Percentiles rank a stretch among this genome's conserved stretches.
Conservation (phyloP, 2,329 filamentous ascomycete genomes). For the Beauveria bassiana region DNA sequence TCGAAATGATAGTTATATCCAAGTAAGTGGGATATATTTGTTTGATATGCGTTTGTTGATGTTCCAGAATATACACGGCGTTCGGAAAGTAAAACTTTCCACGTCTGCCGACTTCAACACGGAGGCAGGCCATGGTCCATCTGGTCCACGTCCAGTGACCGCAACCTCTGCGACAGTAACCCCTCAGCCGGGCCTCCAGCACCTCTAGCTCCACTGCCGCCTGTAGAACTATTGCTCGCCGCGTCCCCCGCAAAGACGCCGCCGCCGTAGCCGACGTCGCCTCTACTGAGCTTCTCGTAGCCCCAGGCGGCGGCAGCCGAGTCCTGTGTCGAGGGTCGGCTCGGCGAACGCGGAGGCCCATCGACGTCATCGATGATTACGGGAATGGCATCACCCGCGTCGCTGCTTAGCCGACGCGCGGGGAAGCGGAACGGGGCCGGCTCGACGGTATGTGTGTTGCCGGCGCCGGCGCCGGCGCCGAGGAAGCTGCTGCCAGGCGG, state of each 20-base stretch:
- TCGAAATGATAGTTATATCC: too few species aligned
- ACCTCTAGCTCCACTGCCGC: constrained; percentile 23
- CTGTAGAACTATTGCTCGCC: neutral
- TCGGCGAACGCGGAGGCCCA: constrained; percentile 1
- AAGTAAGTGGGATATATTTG: too few species aligned
- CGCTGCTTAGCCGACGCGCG: constrained; percentile 25
- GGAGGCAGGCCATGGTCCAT: neutral
- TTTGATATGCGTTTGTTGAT: too few species aligned
- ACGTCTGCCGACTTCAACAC: neutral
- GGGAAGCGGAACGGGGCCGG: constrained; percentile 44
- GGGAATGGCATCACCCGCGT: constrained; percentile 16
- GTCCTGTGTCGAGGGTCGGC: constrained; percentile 29
- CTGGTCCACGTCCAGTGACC: constrained; percentile 47
- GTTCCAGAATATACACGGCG: too few species aligned
- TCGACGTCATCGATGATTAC: neutral
- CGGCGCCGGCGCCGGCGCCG: constrained; percentile 19
- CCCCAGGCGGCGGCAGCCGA: constrained; percentile 20
- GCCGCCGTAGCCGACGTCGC: constrained; percentile 56
- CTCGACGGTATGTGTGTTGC: constrained; percentile 34
- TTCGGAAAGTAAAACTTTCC: too few species aligned
- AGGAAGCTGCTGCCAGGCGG: too few species aligned
- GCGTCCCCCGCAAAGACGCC: constrained; percentile 36
- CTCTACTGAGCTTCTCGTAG: constrained; percentile 63
- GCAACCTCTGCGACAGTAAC: constrained; percentile 61
- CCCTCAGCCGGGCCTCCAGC: constrained; percentile 42